phyloP scores from a whole-genome alignment of 345 rosid species.

The Eucalyptus urophylla region DNA sequence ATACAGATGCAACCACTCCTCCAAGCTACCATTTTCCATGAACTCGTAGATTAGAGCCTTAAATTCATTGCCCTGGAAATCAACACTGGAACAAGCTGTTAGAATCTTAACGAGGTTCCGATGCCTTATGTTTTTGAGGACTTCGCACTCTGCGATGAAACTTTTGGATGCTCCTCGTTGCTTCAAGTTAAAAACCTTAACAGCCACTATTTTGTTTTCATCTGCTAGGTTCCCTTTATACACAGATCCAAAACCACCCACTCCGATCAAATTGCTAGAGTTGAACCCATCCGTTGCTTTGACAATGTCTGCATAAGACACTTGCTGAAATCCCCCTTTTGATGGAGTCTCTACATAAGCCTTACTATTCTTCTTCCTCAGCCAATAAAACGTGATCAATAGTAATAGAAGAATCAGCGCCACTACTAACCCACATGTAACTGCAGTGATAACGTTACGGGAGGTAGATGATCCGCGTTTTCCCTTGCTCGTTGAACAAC shows the following conservation, averaged over 20 bases:
- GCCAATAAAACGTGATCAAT: too few species aligned
- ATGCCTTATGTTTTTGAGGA: background rate
- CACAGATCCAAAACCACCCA: background rate
- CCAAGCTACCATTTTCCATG: conserved; percentile 8
- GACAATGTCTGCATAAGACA: too few species aligned
- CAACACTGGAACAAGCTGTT: background rate
- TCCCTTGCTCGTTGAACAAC: too few species aligned
- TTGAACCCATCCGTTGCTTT: too few species aligned
- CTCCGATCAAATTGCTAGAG: too few species aligned
- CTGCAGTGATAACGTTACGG: too few species aligned
- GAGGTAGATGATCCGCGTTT: too few species aligned
- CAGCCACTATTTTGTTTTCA: background rate
- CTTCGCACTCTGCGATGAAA: background rate
- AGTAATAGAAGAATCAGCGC: too few species aligned
- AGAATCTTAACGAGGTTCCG: background rate
- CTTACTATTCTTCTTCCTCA: too few species aligned
- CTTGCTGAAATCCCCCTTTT: too few species aligned
- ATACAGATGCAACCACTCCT: conserved; percentile 1
- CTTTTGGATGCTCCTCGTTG: background rate
- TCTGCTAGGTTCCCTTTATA: background rate
- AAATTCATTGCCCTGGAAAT: background rate
- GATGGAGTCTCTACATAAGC: too few species aligned
- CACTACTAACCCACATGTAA: too few species aligned
- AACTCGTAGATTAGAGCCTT: conserved; percentile 3
- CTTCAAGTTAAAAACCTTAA: conserved; percentile 1